Evolutionary conservation across 2,329 filamentous ascomycete species (phyloP), one percentile per base, ranked within the genome.

Genomic region (Phyllosticta citrichinensis): DNA sequence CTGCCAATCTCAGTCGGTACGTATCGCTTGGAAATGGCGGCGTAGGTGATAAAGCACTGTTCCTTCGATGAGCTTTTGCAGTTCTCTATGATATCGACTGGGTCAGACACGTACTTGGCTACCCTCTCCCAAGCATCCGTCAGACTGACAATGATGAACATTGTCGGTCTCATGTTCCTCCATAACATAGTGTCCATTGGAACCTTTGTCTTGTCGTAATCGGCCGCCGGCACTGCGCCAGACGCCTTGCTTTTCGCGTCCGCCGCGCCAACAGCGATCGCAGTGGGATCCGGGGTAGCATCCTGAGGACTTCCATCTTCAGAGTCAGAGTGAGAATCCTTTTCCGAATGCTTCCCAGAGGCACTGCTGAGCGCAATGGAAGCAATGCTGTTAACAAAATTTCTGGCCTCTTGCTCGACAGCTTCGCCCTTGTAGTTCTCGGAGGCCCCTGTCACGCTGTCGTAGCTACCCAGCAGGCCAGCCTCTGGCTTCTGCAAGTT

Each of bases 351-450:
- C 69, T 91, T 91, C 1, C 89, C 89, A 0, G 86, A 85, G 1
- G 88, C 89, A 65, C 87, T 89, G 55, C 86, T 87, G 19, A 93
- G 75, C 1, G 88, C 86, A 5, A 94, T 83, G 30, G 84, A 81
- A 9, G 86, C 84, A 58, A 94, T 85, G 35, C 86, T 83, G 59
- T 86, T 87, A 62, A 94, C 86, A 64, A 95, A 87, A 69, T 91
- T 92, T 66, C 83, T 87, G 0, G 91, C 91, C 71, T 95, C 90
- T 63, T 88, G 83, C 70, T 95, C 90, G 0, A 91, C 87, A 0
- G 89, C 88, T 70, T 94, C 89, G 25, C 91, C 90, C 69, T 90
- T 87, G 74, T 90, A 83, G 65, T 90, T 89, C 70, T 96, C 89
- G 0, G 89, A 87, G 0, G 90, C 90, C 1, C 90, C 91, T 0